These are phyloP conservation scores for Falciphora oryzae DNA, from an alignment of 2,329 filamentous ascomycete genomes.

Conservation along the genomic window DNA sequence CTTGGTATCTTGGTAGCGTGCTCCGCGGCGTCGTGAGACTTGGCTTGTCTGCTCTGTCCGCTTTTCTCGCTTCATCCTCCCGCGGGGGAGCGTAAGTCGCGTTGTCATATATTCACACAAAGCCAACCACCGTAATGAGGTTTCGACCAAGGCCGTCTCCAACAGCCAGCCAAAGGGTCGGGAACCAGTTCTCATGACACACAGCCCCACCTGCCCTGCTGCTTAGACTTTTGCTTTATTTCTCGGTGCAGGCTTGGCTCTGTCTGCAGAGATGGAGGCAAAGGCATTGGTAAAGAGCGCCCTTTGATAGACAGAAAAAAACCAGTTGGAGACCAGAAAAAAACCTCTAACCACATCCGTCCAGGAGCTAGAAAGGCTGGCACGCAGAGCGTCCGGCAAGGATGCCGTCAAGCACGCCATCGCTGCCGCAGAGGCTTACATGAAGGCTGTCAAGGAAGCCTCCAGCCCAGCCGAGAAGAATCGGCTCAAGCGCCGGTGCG, in stretches of 20 bases:
- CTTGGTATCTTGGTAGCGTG: not conserved
- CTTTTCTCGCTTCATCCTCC: not conserved
- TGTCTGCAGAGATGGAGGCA: not conserved
- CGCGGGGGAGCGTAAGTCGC: not conserved
- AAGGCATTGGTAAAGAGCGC: not conserved
- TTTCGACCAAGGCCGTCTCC: too few species aligned
- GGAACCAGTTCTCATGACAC: not conserved
- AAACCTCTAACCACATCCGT: not conserved
- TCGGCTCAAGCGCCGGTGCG: slow-evolving; percentile 62
- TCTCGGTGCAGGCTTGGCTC: too few species aligned
- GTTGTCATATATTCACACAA: not conserved
- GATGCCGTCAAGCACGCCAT: slow-evolving; percentile 73
- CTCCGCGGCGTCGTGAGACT: not conserved
- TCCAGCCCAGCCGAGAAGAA: slow-evolving; percentile 56
- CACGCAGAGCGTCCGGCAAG: slow-evolving; percentile 11
- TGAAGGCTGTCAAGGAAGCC: slow-evolving; percentile 64
- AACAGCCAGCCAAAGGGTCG: not conserved
- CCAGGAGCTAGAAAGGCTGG: slow-evolving; percentile 16
- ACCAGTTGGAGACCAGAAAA: too few species aligned
- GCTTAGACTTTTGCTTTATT: not conserved
- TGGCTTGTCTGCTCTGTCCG: not conserved
- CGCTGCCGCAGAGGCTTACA: slow-evolving; percentile 71
- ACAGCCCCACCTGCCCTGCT: not conserved
- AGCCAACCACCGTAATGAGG: not conserved
- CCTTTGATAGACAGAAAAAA: not conserved